Evolutionary conservation across 116 monocot species (phyloP), one percentile per base, ranked within the genome.

Genomic region (Zostera marina): DNA sequence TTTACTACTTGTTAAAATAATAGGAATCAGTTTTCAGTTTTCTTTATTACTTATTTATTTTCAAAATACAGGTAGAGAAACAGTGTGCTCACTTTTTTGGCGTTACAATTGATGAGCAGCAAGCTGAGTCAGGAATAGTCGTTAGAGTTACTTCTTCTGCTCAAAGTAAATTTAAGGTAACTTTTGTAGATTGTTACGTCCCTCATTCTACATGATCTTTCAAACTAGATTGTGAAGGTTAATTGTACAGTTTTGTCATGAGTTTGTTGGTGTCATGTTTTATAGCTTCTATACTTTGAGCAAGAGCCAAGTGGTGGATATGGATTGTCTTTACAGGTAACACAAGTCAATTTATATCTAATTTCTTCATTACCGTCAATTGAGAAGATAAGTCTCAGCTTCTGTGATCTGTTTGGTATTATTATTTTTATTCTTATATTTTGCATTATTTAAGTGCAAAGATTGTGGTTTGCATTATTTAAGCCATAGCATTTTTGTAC

Each of bases 131-230:
- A 53, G 94, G 94, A 22, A 69, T 94, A 52, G 85, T 94, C 23
- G 59, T 94, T 32, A 82, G 94, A 72, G 94, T 77, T 54, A 80
- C 74, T 21, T 94, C 94, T 53, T 54, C 88, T 63, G 64, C 88
- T 44, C 94, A 88, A 70, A 94, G 94, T 74, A 94, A 94, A 94
- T 88, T 94, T 63, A 94, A 94, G 79, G 94, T 88, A 68, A 20
- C 24, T 25, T 19, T 12, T 59, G 44, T 22, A 13, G 59, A 11
- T 41, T 19, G 8, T 19, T 42, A 22, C 11, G 19, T 21, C 42
- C 17, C 44, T 43, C 0, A 5, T 5, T 32, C 32, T 32, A 32
- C 32, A 32, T 32, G 32, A 32, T 32, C 0, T 32, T 32, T 32
- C 32, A 32, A 32, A 32, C 32, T 32, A 32, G 32, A 32, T 32